Evolutionary conservation across 164 flowering plant genomes (phyloP), one percentile per base, ranked within the genome.

Genomic region (Santalum album): DNA sequence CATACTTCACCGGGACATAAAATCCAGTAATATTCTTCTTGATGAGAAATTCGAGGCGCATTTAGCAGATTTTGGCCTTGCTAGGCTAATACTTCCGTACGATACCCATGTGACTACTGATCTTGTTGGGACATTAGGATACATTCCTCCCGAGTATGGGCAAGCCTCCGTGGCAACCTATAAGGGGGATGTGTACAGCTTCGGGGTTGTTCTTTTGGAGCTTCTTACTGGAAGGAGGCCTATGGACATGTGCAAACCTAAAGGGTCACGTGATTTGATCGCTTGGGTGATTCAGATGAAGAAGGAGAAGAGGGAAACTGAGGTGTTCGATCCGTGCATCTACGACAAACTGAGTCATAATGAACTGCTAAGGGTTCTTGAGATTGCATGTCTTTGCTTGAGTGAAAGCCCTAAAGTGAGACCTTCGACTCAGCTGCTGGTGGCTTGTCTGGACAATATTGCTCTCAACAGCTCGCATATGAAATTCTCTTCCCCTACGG

Each of bases 61-160:
- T 55, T 69, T 87, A 42, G 96, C 96, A 7, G 96, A 87, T 79
- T 87, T 87, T 46, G 96, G 96, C 24, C 86, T 87, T 39, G 79
- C 96, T 10, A 76, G 92, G 71, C 83, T 87, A 6, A 63, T 87
- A 47, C 69, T 58, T 3, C 83, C 90, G 1, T 71, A 75, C 42
- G 82, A 84, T 53, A 87, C 92, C 11, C 96, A 87, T 72, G 87
- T 87, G 5, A 76, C 78, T 14, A 87, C 92, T 12, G 92, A 87
- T 63, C 78, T 87, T 16, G 92, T 87, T 49, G 92, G 96, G 39
- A 87, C 96, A 17, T 46, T 87, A 22, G 96, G 96, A 16, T 87
- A 84, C 61, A 87, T 87, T 46, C 96, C 96, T 42, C 96, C 96
- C 0, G 96, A 87, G 54, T 87, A 87, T 64, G 74, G 87, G 9